Percentiles rank a stretch among this genome's conserved stretches.
Evolutionary conservation across 805 yeast species (phyloP).

Genomic region (Metschnikowia sp.): DNA sequence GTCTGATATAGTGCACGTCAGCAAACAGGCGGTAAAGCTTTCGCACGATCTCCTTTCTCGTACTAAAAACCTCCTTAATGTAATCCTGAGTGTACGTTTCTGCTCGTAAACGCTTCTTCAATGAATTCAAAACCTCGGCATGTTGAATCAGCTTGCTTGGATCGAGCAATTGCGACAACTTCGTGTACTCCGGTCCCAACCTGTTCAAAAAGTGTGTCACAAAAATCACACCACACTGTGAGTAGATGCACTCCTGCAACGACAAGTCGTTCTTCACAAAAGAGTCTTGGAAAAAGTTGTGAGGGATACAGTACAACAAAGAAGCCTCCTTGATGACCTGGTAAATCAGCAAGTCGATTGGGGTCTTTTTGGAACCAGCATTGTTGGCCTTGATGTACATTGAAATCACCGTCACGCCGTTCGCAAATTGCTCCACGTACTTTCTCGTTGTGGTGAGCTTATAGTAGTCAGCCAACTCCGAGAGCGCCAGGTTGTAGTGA

Average conservation of each 20-base stretch:
- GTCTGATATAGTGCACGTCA: conserved; percentile 77
- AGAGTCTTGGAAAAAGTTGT: conserved; percentile 70
- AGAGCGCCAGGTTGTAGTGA: conserved; percentile 81
- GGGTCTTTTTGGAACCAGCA: conserved; percentile 30
- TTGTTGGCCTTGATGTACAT: conserved; percentile 59
- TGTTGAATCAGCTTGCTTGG: conserved; percentile 59
- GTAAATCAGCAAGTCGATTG: conserved; percentile 72
- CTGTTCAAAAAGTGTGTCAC: conserved; percentile 93
- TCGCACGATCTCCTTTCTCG: conserved; percentile 68
- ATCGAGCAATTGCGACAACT: conserved; percentile 63
- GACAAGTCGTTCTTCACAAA: conserved; percentile 78
- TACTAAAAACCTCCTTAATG: conserved; percentile 71
- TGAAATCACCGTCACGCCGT: conserved; percentile 83
- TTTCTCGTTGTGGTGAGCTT: conserved; percentile 80
- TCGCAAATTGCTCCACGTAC: conserved; percentile 90
- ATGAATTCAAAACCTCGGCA: conserved; percentile 70
- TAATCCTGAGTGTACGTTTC: conserved; percentile 89
- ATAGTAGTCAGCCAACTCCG: conserved; percentile 85
- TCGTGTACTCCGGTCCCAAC: conserved; percentile 83
- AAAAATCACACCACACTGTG: conserved; percentile 89
- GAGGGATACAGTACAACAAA: conserved; percentile 84
- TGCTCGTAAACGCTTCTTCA: conserved; percentile 85
- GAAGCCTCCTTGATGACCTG: conserved; percentile 95
- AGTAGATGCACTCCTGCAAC: conserved; percentile 90
- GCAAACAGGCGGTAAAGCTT: conserved; percentile 90